These are phyloP conservation scores for Usnea hakonensis DNA, from an alignment of 495 filamentous ascomycete genomes.

Conservation along the genomic window DNA sequence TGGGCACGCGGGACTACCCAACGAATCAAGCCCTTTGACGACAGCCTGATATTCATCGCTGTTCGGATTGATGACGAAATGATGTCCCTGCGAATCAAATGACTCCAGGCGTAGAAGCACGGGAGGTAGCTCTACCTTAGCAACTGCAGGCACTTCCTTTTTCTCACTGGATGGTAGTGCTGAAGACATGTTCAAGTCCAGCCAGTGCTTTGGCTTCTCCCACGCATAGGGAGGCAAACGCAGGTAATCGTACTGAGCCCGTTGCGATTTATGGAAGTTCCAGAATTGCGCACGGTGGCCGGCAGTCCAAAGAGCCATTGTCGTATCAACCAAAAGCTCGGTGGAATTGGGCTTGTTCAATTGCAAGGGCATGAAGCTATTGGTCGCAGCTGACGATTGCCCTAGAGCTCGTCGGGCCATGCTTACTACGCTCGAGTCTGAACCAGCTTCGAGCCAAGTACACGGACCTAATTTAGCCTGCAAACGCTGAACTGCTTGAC, in stretches of 20 bases:
- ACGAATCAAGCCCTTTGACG: slow-evolving; percentile 8
- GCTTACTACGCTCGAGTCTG: slow-evolving; percentile 27
- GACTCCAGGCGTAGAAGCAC: slow-evolving; percentile 4
- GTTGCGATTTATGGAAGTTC: slow-evolving; percentile 26
- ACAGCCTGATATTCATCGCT: slow-evolving; percentile 13
- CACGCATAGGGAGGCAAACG: slow-evolving; percentile 36
- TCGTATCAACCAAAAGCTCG: slow-evolving; percentile 22
- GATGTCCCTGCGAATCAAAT: slow-evolving; percentile 5
- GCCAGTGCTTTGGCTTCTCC: slow-evolving; percentile 31
- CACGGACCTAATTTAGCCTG: slow-evolving; percentile 19
- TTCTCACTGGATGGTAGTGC: not conserved
- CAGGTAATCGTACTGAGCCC: slow-evolving; percentile 8
- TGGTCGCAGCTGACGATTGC: not conserved
- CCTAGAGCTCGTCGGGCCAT: slow-evolving; percentile 29
- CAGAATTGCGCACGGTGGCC: slow-evolving; percentile 30
- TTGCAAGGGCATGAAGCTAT: slow-evolving; percentile 15
- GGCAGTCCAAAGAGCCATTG: slow-evolving; percentile 27
- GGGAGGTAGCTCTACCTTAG: not conserved
- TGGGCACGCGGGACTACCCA: slow-evolving; percentile 4
- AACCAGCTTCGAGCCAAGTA: slow-evolving; percentile 38
- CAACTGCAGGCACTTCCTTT: not conserved
- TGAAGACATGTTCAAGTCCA: slow-evolving; percentile 19
- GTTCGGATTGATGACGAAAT: slow-evolving; percentile 14
- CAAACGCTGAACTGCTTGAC: slow-evolving; percentile 32
- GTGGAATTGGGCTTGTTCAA: slow-evolving; percentile 11